Evolutionary conservation across 805 yeast species (phyloP), one percentile per base, ranked within the genome.

Genomic region (Saturnispora sanitii): DNA sequence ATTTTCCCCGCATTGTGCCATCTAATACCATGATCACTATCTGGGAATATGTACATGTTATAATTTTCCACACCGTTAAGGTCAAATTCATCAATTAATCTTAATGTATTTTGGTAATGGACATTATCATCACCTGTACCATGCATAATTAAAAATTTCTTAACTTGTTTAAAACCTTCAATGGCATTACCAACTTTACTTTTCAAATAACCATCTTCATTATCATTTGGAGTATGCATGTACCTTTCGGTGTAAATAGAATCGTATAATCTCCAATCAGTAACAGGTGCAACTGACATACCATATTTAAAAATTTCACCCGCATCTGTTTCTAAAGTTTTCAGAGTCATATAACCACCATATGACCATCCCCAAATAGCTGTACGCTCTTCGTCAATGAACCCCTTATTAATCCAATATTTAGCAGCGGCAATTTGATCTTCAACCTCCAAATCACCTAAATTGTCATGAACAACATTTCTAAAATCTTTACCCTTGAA

Each of bases 291-390:
- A 19, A 92, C 97, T 0, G 97, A 80, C 71, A 87, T 77, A 8
- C 97, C 97, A 58, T 78, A 92, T 43, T 75, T 75, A 69, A 92
- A 88, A 13, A 77, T 74, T 28, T 74, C 64, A 15, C 86, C 85
- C 2, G 67, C 69, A 60, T 92, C 97, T 18, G 69, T 68, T 60
- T 92, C 97, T 35, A 92, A 64, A 0, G 94, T 82, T 61, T 88
- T 92, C 51, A 92, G 70, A 0, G 98, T 87, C 70, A 86, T 72
- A 56, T 76, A 92, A 0, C 97, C 98, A 36, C 98, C 98, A 57
- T 90, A 92, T 18, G 95, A 83, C 98, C 98, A 92, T 7, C 98
- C 98, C 90, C 96, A 92, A 41, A 90, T 75, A 0, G 95, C 94
- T 11, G 85, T 77, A 45, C 75, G 71, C 3, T 70, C 64, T 19